phyloP scores from a whole-genome alignment of 2,329 filamentous ascomycete species.

The Hymenoscyphus fructigenus region DNA sequence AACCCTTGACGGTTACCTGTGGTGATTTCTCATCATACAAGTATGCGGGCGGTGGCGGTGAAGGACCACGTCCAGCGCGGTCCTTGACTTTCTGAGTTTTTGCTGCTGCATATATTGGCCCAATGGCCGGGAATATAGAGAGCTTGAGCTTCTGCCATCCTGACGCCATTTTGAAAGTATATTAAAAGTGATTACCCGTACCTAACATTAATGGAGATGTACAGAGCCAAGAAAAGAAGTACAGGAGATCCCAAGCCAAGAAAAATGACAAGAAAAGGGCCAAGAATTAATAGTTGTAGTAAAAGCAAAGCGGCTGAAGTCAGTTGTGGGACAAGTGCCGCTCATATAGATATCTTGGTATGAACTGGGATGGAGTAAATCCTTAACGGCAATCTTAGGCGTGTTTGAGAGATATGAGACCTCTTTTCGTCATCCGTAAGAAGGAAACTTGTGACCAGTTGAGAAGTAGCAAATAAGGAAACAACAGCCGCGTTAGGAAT shows the following conservation, averaged over 20 bases:
- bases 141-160: conserved; percentile 17
- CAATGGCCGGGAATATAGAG: conserved; percentile 18
- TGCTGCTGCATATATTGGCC: conserved; percentile 22
- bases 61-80: background rate
- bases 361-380: background rate
- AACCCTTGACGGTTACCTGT: background rate
- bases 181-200: background rate
- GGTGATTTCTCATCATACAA: background rate
- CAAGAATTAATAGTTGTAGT: background rate
- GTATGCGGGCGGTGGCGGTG: conserved; percentile 14
- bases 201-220: background rate
- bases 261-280: background rate
- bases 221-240: background rate
- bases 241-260: background rate
- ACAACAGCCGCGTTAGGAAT: background rate
- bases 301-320: background rate
- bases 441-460: background rate
- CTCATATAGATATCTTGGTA: background rate
- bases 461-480: background rate
- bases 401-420: background rate
- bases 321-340: background rate
- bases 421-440: background rate
- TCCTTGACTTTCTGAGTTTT: conserved; percentile 17
- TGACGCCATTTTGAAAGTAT: conserved; percentile 17
- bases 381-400: background rate